Evolutionary conservation across 345 rosid species (phyloP).

Genomic region (Lagerstroemia speciosa): DNA sequence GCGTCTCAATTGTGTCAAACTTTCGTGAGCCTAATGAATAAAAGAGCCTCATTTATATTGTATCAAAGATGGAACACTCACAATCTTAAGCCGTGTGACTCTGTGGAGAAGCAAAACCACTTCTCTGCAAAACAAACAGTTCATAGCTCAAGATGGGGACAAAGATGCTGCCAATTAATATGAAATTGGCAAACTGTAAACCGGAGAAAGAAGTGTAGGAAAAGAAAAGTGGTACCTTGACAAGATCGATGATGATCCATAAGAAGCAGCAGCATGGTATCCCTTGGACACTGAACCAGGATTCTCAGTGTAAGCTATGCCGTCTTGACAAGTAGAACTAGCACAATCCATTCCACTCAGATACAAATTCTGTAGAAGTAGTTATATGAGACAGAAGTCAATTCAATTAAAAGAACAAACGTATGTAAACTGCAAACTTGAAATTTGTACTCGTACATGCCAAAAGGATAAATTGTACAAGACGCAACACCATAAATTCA

Average conservation of each 20-base stretch:
- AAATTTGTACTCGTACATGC: background rate
- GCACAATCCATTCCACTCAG: slow-evolving; percentile 47
- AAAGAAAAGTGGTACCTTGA: slow-evolving; percentile 11
- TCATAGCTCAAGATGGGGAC: background rate
- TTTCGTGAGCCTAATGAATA: no score
- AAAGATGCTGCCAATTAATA: background rate
- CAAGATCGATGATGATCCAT: slow-evolving; percentile 12
- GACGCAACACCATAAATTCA: background rate
- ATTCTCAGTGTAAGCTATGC: slow-evolving; percentile 40
- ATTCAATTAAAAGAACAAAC: background rate
- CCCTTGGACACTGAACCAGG: slow-evolving; percentile 12
- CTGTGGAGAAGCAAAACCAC: slow-evolving; percentile 61
- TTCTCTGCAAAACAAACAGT: slow-evolving; percentile 27
- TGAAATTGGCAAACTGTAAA: background rate
- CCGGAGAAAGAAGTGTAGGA: background rate
- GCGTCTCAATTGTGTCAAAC: no score
- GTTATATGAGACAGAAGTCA: slow-evolving; percentile 7
- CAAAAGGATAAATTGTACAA: background rate
- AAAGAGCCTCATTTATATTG: background rate
- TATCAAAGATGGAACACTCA: slow-evolving; percentile 21
- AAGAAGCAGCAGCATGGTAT: slow-evolving; percentile 11
- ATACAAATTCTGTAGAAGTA: slow-evolving; percentile 42
- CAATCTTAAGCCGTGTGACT: slow-evolving; percentile 52
- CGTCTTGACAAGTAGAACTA: slow-evolving; percentile 13
- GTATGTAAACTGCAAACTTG: background rate